Evolutionary conservation across 495 filamentous ascomycete species (phyloP), one percentile per base, ranked within the genome.

Genomic region (Annulohypoxylon stygium): DNA sequence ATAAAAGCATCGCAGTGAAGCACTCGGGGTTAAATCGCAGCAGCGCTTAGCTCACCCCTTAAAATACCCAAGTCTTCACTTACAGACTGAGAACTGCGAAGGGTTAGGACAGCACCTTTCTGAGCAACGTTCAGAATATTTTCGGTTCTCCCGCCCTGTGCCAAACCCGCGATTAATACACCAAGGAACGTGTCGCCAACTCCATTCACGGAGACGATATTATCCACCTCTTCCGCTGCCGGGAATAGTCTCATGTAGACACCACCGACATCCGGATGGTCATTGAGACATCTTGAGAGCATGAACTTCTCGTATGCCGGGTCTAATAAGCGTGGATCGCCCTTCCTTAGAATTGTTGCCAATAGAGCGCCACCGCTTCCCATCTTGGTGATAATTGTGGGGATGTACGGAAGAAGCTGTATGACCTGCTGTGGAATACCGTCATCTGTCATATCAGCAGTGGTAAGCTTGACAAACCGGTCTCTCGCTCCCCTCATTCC

Each of bases 111-210:
- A 51, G 93, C 93, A 7, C 91, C 95, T 78, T 86, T 86, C 81
- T 98, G 95, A 58, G 90, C 91, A 34, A 89, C 76, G 58, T 85
- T 79, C 20, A 89, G 73, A 62, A 88, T 58, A 53, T 84, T 80
- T 45, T 86, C 82, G n/a, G 86, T 76, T 74, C 75, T 81, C 3
- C 80, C 79, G 5, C 86, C 88, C 67, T 80, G 80, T 16, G 85
- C 81, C 65, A 88, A 65, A 2, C 92, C 92, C 1, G 93, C 90
- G 23, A 97, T 82, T 36, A 97, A 45, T 14, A 93, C 91, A 3
- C 95, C 96, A 2, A 96, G 82, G 71, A 98, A 93, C 0, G 96
- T 98, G 81, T 99, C 96, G 4, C 96, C 96, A 0, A 93, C 94
- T 0, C 95, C 96, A 78, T 98, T 99, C 11, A 98, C 96, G 70